phyloP scores from a whole-genome alignment of 2,329 filamentous ascomycete species.

The Neurospora crassa region DNA sequence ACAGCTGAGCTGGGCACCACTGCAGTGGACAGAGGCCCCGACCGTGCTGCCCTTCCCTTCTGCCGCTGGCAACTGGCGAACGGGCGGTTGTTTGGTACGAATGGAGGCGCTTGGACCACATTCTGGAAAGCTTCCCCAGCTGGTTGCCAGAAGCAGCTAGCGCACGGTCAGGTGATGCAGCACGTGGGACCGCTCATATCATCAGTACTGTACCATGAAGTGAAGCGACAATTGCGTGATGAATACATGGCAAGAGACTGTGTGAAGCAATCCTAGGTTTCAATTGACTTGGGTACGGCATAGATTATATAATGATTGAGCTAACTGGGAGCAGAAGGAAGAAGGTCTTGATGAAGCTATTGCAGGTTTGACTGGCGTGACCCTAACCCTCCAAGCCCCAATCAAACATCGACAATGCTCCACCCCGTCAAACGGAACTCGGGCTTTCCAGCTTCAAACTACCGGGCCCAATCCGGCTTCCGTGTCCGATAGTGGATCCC shows the following conservation, averaged over 20 bases:
- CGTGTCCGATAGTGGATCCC: neutral
- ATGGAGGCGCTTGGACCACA: neutral
- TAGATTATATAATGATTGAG: accelerated
- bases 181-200: neutral
- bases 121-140: neutral
- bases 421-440: neutral
- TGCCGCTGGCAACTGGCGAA: neutral
- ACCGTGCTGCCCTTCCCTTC: neutral
- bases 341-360: neutral
- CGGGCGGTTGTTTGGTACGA: neutral
- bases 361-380: neutral
- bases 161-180: neutral
- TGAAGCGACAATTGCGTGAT: neutral
- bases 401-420: neutral
- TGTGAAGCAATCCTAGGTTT: neutral
- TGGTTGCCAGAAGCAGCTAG: neutral
- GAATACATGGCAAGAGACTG: neutral
- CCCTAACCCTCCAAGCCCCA: neutral
- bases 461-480: neutral
- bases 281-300: accelerated
- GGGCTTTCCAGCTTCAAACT: neutral
- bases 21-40: neutral
- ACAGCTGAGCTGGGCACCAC: neutral
- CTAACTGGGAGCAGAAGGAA: neutral
- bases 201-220: neutral